These are phyloP conservation scores for Xylaria grammica DNA, from an alignment of 495 filamentous ascomycete species.

Conservation along the genomic window DNA sequence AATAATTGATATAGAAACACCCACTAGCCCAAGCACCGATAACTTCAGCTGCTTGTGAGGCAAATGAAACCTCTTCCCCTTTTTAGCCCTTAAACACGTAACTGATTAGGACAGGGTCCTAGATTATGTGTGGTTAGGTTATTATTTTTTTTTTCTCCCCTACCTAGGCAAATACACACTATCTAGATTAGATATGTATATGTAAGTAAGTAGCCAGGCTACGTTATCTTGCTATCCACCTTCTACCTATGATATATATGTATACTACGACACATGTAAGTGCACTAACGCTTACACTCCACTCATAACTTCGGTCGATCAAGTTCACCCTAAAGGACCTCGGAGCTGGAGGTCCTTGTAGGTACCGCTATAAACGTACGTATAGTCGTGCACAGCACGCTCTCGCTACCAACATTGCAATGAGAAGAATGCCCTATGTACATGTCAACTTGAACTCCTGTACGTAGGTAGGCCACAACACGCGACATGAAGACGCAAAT, in stretches of 20 bases:
- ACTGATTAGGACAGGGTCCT: neutral
- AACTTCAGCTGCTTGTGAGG: conserved; percentile 16
- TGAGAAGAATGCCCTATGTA: neutral
- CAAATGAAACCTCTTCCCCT: conserved; percentile 16
- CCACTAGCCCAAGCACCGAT: neutral
- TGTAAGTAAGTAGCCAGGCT: too few species aligned
- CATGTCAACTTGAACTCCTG: too few species aligned
- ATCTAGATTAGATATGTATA: too few species aligned
- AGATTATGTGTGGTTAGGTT: too few species aligned
- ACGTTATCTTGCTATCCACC: neutral
- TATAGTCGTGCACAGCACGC: neutral
- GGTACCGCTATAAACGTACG: too few species aligned
- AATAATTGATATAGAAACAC: neutral
- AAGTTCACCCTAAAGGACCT: too few species aligned
- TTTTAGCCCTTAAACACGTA: conserved; percentile 8
- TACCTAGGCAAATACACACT: too few species aligned
- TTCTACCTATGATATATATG: neutral
- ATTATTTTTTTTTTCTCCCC: neutral
- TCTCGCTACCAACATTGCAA: too few species aligned
- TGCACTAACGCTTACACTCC: too few species aligned
- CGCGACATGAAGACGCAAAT: neutral
- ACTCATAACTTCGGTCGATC: too few species aligned
- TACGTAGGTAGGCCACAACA: conserved; percentile 1
- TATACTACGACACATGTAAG: too few species aligned
- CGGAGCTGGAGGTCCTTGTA: too few species aligned